A percentile compares a stretch with the other conserved stretches of the same genome.
phyloP scores from a whole-genome alignment of 805 yeast genomes.

The Yarrowia yakushimensis region DNA sequence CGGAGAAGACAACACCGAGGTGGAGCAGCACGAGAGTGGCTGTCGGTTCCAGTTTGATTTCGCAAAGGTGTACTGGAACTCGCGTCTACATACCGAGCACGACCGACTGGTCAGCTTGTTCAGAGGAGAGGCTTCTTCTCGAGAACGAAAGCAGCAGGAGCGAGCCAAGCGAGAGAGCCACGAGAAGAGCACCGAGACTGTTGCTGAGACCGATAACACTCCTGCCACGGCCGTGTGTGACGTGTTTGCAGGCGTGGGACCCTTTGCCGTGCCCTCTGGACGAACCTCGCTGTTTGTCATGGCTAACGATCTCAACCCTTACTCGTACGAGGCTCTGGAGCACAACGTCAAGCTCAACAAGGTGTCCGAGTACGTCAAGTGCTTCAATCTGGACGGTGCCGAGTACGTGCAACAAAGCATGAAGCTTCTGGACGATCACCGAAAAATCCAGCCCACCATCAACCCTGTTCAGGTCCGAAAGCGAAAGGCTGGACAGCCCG shows the following conservation, averaged over 20 bases:
- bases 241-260: conserved; percentile 98
- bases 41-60: conserved; percentile 87
- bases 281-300: conserved; percentile 73
- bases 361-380: conserved; percentile 53
- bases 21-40: conserved; percentile 82
- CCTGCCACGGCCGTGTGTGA: conserved; percentile 66
- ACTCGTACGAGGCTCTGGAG: conserved; percentile 65
- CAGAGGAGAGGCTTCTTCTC: conserved; percentile 45
- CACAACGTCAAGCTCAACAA: conserved; percentile 65
- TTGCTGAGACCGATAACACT: not conserved
- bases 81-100: conserved; percentile 91
- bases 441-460: conserved; percentile 24
- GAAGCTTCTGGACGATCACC: conserved; percentile 31
- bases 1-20: conserved; percentile 66
- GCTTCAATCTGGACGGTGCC: conserved; percentile 78
- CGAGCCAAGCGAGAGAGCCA: conserved; percentile 6
- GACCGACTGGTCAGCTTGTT: conserved; percentile 66
- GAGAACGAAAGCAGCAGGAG: conserved; percentile 12
- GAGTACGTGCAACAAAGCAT: conserved; percentile 55
- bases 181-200: not conserved
- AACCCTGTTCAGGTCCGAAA: conserved; percentile 34
- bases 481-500: conserved; percentile 40
- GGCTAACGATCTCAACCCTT: conserved; percentile 93
- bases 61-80: conserved; percentile 95
- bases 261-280: conserved; percentile 95